phyloP scores from a whole-genome alignment of 495 filamentous ascomycete species.

The Neurospora pannonica region DNA sequence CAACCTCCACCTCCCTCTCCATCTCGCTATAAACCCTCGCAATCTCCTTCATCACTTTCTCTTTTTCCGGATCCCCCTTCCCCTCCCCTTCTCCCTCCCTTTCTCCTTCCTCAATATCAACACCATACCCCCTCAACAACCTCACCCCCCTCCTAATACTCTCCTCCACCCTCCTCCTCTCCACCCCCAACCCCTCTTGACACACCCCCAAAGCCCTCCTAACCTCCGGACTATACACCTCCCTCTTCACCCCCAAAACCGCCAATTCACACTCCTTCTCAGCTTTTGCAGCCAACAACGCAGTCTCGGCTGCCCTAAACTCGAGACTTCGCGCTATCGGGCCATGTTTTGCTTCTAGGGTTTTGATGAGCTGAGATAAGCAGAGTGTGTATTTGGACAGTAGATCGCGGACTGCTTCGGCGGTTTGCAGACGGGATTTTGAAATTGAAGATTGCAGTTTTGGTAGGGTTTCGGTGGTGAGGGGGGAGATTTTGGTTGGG shows the following conservation, averaged over 20 bases:
- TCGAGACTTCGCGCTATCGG: constrained; percentile 52
- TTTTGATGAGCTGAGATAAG: constrained; percentile 24
- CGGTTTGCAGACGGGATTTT: constrained; percentile 13
- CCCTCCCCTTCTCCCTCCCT: background rate
- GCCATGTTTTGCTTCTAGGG: constrained; percentile 52
- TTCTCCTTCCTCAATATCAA: constrained; percentile 29
- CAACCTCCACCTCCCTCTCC: constrained; percentile 43
- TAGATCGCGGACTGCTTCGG: constrained; percentile 18
- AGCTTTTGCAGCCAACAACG: constrained; percentile 43
- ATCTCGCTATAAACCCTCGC: constrained; percentile 48
- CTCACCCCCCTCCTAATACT: constrained; percentile 16
- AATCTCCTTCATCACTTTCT: constrained; percentile 46
- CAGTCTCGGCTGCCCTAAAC: constrained; percentile 45
- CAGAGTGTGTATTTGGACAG: constrained; percentile 19
- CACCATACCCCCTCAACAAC: background rate
- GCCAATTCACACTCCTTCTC: constrained; percentile 23
- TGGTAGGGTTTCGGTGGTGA: constrained; percentile 10
- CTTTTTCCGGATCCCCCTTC: constrained; percentile 9
- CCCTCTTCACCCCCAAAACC: constrained; percentile 9
- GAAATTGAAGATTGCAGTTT: constrained; percentile 17
- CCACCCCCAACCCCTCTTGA: constrained; percentile 10
- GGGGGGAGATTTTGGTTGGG: constrained; percentile 4
- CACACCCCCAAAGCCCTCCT: constrained; percentile 37
- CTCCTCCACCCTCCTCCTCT: constrained; percentile 23
- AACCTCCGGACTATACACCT: constrained; percentile 3